A percentile compares a stretch with the other conserved stretches of the same genome.
Evolutionary conservation across 768 basidiomycete genomes (phyloP).

Genomic region (Boletus tomentosulus): DNA sequence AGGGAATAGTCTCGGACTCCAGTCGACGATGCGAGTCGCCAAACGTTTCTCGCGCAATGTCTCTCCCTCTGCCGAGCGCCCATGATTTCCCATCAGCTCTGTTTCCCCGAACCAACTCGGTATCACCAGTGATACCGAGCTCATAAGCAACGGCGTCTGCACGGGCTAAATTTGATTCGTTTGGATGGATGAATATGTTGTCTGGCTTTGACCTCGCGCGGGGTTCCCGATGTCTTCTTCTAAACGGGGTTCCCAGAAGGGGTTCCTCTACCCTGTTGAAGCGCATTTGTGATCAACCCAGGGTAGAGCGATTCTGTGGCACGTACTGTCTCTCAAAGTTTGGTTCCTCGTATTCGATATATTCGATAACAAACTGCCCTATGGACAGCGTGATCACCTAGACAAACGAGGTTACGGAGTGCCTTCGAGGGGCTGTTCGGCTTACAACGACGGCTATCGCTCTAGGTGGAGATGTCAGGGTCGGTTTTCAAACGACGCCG

Average conservation of each 20-base stretch:
- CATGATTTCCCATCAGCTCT: slow-evolving; percentile 40
- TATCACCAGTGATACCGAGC: slow-evolving; percentile 47
- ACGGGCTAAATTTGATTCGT: slow-evolving; percentile 58
- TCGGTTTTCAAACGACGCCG: neutral
- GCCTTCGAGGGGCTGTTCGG: neutral
- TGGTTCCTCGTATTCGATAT: slow-evolving; percentile 19
- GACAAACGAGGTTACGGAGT: neutral
- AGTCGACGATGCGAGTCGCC: slow-evolving; percentile 13
- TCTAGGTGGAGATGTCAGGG: slow-evolving; percentile 13
- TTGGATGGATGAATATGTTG: slow-evolving; percentile 59
- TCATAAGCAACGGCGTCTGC: slow-evolving; percentile 59
- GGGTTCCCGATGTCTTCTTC: slow-evolving; percentile 21
- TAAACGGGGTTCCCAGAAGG: slow-evolving; percentile 15
- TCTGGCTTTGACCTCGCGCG: slow-evolving; percentile 55
- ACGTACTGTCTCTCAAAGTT: slow-evolving; percentile 21
- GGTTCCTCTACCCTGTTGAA: slow-evolving; percentile 20
- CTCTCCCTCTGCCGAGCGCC: slow-evolving; percentile 49
- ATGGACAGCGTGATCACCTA: slow-evolving; percentile 55
- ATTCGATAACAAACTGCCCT: slow-evolving; percentile 55
- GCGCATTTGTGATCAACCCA: neutral
- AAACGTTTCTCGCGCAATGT: slow-evolving; percentile 46
- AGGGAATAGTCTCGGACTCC: slow-evolving; percentile 2
- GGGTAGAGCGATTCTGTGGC: neutral
- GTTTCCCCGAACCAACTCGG: slow-evolving; percentile 43
- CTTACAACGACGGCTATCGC: slow-evolving; percentile 26